Conservation (phyloP, 2,329 filamentous ascomycete genomes). For the Beauveria scarabaeidicola region DNA sequence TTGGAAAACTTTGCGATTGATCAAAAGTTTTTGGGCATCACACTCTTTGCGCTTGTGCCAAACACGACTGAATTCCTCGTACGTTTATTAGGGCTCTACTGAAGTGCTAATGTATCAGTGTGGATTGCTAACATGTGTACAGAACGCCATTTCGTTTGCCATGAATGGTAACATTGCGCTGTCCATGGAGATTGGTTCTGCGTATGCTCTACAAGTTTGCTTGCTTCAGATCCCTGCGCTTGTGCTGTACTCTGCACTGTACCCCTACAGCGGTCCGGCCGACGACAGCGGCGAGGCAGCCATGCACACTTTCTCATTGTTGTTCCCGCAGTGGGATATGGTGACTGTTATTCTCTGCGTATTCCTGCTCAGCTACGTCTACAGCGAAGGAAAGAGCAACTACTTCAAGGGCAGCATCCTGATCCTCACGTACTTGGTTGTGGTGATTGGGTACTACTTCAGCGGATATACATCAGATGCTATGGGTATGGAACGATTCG, state of each 20-base stretch:
- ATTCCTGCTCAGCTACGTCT: conserved; percentile 94
- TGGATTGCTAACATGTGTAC: conserved; percentile 6
- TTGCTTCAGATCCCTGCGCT: conserved; percentile 88
- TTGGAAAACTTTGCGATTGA: conserved; percentile 84
- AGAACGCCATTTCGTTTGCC: conserved; percentile 97
- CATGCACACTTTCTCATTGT: conserved; percentile 68
- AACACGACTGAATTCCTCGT: conserved; percentile 97
- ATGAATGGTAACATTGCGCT: conserved; percentile 99
- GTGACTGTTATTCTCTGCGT: conserved; percentile 93
- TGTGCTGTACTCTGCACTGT: conserved; percentile 80
- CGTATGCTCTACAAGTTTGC: conserved; percentile 93
- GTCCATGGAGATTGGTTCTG: conserved; percentile 98
- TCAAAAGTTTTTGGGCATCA: conserved; percentile 95
- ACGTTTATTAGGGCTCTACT: conserved; percentile 26
- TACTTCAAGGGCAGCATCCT: conserved; percentile 99
- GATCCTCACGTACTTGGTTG: conserved; percentile 84
- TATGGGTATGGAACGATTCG: conserved; percentile 41
- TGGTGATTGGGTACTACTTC: conserved; percentile 86
- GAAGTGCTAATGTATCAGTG: too few species aligned
- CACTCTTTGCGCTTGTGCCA: conserved; percentile 89
- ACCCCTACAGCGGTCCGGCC: conserved; percentile 36
- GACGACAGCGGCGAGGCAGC: conserved; percentile 30
- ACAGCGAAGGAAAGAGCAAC: conserved; percentile 98
- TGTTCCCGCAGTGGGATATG: conserved; percentile 99
- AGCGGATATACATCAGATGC: conserved; percentile 47